Evolutionary conservation across 2,329 filamentous ascomycete species (phyloP).

Genomic region (Diaporthe helianthi): DNA sequence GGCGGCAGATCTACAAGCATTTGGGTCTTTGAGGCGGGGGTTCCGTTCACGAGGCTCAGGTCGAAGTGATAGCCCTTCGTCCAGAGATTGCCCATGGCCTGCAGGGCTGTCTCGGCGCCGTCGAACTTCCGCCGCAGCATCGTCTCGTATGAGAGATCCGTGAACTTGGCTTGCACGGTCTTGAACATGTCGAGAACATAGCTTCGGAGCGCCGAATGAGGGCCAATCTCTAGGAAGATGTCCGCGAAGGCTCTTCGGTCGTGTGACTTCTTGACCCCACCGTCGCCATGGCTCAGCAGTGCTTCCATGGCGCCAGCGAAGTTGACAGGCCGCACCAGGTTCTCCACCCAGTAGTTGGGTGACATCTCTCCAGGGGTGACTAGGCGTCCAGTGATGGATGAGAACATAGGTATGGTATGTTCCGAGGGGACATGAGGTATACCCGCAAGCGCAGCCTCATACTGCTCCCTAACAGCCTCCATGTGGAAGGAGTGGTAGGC

Average conservation of each 20-base stretch:
- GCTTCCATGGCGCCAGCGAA: background rate
- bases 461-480: conserved; percentile 6
- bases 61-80: conserved; percentile 52
- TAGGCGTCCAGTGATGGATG: background rate
- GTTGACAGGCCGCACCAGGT: conserved; percentile 15
- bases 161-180: background rate
- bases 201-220: conserved; percentile 4
- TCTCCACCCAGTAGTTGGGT: conserved; percentile 2
- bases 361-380: background rate
- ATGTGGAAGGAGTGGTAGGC: conserved; percentile 24
- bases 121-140: conserved; percentile 60
- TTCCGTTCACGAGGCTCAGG: conserved; percentile 44
- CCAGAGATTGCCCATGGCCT: conserved; percentile 54
- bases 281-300: background rate
- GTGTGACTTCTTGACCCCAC: background rate
- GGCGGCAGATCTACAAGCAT: conserved; percentile 29
- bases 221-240: conserved; percentile 9
- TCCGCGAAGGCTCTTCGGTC: conserved; percentile 16
- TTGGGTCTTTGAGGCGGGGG: background rate
- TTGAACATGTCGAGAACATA: conserved; percentile 23
- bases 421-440: conserved; percentile 11
- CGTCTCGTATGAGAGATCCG: conserved; percentile 45
- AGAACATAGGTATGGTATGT: conserved; percentile 14
- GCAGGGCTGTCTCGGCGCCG: conserved; percentile 53
- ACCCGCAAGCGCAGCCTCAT: conserved; percentile 16